phyloP scores from a whole-genome alignment of 2,329 filamentous ascomycete species.

The Apiospora hydei region DNA sequence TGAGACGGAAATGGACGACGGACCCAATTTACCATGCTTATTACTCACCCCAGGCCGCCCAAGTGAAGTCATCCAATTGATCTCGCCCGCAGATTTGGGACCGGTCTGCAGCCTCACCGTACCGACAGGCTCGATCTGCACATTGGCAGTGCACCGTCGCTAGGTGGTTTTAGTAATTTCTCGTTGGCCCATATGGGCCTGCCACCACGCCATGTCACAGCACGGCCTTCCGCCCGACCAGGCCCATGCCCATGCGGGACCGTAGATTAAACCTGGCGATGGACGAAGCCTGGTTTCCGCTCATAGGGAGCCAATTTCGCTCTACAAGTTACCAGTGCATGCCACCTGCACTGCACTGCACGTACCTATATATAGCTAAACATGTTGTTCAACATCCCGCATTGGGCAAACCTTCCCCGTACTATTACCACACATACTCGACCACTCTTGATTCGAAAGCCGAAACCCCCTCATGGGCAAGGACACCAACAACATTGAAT shows the following conservation, averaged over 20 bases:
- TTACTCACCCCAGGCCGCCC: background rate
- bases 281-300: background rate
- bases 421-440: background rate
- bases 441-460: background rate
- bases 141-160: background rate
- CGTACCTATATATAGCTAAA: background rate
- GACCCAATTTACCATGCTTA: background rate
- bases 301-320: background rate
- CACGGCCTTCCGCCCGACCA: background rate
- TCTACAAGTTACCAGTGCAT: background rate
- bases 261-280: background rate
- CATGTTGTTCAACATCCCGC: background rate
- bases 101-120: background rate
- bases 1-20: background rate
- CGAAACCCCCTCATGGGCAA: background rate
- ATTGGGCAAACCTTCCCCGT: background rate
- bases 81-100: background rate
- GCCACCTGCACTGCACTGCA: background rate
- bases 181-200: background rate
- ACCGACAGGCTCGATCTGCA: background rate
- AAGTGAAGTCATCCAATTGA: background rate
- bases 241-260: background rate
- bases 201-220: background rate
- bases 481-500: background rate
- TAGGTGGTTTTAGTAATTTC: background rate